phyloP scores from a whole-genome alignment of 257 asterid genomes.

The Craterostigma plantagineum region DNA sequence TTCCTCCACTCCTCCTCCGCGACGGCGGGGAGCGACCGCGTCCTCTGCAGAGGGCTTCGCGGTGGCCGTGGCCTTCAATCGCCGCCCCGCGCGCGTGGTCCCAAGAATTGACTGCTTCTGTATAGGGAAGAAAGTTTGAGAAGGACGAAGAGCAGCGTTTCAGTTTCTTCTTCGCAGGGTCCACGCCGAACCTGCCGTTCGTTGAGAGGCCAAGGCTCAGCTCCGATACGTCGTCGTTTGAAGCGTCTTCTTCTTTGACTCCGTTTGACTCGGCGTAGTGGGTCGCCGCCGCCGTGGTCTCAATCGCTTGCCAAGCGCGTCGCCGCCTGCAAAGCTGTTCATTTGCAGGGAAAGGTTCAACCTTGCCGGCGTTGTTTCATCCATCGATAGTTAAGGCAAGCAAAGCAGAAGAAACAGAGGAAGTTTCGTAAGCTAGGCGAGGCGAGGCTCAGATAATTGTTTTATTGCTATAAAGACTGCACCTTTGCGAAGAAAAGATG shows the following conservation, averaged over 20 bases:
- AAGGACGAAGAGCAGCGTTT: conserved; percentile 40
- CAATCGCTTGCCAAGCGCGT: conserved; percentile 15
- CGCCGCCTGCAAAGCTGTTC: conserved; percentile 14
- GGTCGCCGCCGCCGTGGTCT: background rate
- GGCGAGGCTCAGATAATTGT: no score
- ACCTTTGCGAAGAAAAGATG: no score
- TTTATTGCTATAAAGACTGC: no score
- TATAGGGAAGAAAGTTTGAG: no score
- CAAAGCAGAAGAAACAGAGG: no score
- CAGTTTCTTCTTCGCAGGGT: conserved; percentile 32
- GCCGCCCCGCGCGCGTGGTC: conserved; percentile 4
- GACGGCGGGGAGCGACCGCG: conserved; percentile 48
- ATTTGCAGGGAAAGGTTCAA: conserved; percentile 8
- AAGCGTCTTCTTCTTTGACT: conserved; percentile 9
- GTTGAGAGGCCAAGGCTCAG: conserved; percentile 56
- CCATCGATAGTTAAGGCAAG: no score
- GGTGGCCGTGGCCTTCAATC: background rate
- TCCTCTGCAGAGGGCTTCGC: conserved; percentile 25
- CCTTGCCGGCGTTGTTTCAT: conserved; percentile 5
- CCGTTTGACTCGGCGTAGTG: background rate
- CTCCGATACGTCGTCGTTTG: conserved; percentile 34
- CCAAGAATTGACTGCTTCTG: background rate
- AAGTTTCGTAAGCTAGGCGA: no score
- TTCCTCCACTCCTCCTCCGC: conserved; percentile 42
- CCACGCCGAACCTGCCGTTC: conserved; percentile 78